These are phyloP conservation scores for Choanephora cucurbitarum DNA, from an alignment of 371 early-diverging fungal species.

Conservation along the genomic window DNA sequence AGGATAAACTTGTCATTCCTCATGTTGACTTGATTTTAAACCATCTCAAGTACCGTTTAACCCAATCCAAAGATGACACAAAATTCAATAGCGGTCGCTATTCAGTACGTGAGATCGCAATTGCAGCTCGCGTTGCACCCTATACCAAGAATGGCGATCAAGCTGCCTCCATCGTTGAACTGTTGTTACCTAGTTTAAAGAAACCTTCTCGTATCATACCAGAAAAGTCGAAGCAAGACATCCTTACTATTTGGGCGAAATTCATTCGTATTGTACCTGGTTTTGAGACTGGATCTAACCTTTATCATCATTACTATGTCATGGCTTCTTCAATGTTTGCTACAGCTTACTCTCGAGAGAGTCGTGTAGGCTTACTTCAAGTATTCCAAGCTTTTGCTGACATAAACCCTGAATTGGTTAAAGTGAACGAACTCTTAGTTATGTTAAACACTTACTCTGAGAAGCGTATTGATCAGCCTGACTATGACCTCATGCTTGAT, in stretches of 20 bases:
- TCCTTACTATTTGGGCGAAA: constrained; percentile 76
- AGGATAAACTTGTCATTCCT: constrained; percentile 60
- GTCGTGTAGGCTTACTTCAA: constrained; percentile 59
- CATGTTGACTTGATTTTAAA: constrained; percentile 65
- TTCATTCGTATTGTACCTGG: constrained; percentile 63
- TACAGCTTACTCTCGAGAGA: constrained; percentile 54
- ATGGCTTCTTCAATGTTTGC: constrained; percentile 65
- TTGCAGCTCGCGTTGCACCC: constrained; percentile 77
- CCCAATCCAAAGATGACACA: constrained; percentile 50
- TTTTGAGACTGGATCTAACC: constrained; percentile 39
- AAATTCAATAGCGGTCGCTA: constrained; percentile 59
- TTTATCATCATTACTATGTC: constrained; percentile 61
- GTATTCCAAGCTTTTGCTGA: constrained; percentile 68
- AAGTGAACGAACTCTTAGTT: constrained; percentile 58
- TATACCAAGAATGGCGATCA: constrained; percentile 71
- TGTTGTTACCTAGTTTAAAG: constrained; percentile 83
- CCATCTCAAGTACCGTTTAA: constrained; percentile 62
- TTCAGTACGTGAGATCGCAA: constrained; percentile 74
- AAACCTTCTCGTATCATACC: constrained; percentile 71
- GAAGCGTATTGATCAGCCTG: constrained; percentile 83
- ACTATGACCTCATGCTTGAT: constrained; percentile 81
- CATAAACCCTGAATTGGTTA: constrained; percentile 56
- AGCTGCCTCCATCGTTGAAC: constrained; percentile 68
- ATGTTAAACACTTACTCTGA: constrained; percentile 81
- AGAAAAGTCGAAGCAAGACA: constrained; percentile 82